A percentile compares a stretch with the other conserved stretches of the same genome.
phyloP scores from a whole-genome alignment of 1,284 basidiomycete species.

The Moesziomyces sp. region DNA sequence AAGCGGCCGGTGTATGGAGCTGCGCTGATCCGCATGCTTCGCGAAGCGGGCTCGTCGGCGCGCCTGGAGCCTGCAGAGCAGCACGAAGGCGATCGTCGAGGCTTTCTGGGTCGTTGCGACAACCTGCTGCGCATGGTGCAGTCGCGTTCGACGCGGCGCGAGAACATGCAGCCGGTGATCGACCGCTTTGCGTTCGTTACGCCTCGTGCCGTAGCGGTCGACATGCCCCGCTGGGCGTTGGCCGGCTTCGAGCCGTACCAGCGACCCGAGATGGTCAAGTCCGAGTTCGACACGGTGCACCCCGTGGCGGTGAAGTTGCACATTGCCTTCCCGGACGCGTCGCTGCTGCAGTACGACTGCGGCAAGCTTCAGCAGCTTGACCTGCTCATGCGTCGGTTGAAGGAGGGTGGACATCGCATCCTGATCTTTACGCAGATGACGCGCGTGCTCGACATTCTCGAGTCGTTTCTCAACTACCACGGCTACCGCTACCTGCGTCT shows the following conservation, averaged over 20 bases:
- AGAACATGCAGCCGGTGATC: slow-evolving; percentile 73
- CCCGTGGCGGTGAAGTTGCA: slow-evolving; percentile 82
- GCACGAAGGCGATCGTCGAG: slow-evolving; percentile 68
- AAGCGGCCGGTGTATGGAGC: slow-evolving; percentile 74
- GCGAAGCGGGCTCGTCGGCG: slow-evolving; percentile 15
- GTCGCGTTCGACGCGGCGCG: slow-evolving; percentile 76
- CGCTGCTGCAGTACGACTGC: slow-evolving; percentile 92
- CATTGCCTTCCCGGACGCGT: slow-evolving; percentile 92
- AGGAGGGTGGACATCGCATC: slow-evolving; percentile 85
- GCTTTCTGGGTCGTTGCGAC: slow-evolving; percentile 75
- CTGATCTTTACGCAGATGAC: slow-evolving; percentile 99
- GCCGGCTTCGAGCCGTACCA: slow-evolving; percentile 68
- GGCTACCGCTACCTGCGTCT: slow-evolving; percentile 92
- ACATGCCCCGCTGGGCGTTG: slow-evolving; percentile 77
- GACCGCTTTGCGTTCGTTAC: slow-evolving; percentile 86
- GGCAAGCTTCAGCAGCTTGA: slow-evolving; percentile 91
- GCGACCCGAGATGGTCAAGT: slow-evolving; percentile 28
- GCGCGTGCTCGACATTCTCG: slow-evolving; percentile 89
- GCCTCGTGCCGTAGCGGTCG: slow-evolving; percentile 80
- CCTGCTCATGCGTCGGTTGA: slow-evolving; percentile 81
- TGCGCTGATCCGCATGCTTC: slow-evolving; percentile 38
- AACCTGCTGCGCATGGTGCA: slow-evolving; percentile 68
- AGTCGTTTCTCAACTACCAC: slow-evolving; percentile 90
- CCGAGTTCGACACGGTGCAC: slow-evolving; percentile 73
- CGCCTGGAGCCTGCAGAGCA: slow-evolving; percentile 30